These are phyloP conservation scores for Thelonectria blattea DNA, from an alignment of 2,329 filamentous ascomycete species.

Conservation along the genomic window DNA sequence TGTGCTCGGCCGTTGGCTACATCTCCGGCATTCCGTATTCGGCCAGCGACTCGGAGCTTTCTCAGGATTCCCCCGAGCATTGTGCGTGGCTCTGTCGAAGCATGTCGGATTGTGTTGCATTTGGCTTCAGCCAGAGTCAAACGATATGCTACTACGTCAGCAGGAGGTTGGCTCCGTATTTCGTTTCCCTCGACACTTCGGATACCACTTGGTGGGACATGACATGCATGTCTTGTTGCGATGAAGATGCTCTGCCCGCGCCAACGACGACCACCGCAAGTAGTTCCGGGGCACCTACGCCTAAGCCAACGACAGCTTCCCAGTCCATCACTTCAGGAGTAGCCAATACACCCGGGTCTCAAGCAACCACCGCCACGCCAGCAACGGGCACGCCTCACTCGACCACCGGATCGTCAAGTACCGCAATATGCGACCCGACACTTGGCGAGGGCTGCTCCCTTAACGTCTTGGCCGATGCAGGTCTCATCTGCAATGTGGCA, in stretches of 20 bases:
- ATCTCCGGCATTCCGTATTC: background rate
- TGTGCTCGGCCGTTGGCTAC: background rate
- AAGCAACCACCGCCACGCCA: background rate
- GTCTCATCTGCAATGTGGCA: conserved; percentile 10
- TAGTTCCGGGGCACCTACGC: background rate
- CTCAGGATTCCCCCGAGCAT: background rate
- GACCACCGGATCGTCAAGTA: conserved; percentile 6
- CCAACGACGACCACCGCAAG: background rate
- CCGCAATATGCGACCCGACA: conserved; percentile 14
- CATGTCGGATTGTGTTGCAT: background rate
- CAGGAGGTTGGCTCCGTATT: background rate
- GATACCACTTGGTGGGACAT: background rate
- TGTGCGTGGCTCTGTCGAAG: background rate
- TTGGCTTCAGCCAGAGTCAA: background rate
- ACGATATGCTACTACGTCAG: background rate
- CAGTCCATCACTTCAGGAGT: no score
- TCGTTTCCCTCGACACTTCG: background rate
- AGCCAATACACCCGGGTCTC: background rate
- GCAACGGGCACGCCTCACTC: background rate
- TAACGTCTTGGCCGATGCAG: background rate
- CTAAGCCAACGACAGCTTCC: no score
- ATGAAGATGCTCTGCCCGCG: conserved; percentile 34
- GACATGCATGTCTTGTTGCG: conserved; percentile 42
- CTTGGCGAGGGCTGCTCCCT: conserved; percentile 21
- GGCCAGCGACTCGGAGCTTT: background rate